Conservation (phyloP, 306 rosid species). For the Hylodesmum podocarpum region DNA sequence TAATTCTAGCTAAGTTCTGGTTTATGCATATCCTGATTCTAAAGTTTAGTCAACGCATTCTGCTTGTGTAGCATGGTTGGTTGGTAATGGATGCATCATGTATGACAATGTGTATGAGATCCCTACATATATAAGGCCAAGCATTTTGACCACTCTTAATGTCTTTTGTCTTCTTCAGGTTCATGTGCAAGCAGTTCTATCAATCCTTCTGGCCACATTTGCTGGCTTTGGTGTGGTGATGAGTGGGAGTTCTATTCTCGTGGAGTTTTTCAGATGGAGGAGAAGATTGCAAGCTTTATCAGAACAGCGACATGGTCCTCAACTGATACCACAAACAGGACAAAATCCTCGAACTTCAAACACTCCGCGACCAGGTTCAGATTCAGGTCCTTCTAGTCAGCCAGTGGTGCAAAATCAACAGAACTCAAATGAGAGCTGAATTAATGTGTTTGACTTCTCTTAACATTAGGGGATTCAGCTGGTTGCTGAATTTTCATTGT, state of each 20-base stretch:
- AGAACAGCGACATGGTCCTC: conserved; percentile 48
- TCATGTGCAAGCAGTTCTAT: conserved; percentile 77
- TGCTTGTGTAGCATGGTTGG: background rate
- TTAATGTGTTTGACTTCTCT: conserved; percentile 10
- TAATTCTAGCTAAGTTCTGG: conserved; percentile 14
- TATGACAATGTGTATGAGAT: background rate
- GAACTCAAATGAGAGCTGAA: conserved; percentile 36
- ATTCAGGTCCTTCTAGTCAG: conserved; percentile 27
- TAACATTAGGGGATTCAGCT: conserved; percentile 11
- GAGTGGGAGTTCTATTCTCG: conserved; percentile 85
- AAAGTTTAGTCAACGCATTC: background rate
- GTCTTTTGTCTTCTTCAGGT: conserved; percentile 47
- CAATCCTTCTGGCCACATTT: conserved; percentile 89
- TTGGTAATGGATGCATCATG: background rate
- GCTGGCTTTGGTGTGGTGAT: conserved; percentile 88
- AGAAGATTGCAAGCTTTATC: conserved; percentile 50
- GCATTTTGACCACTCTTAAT: background rate
- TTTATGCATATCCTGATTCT: conserved; percentile 16
- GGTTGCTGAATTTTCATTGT: conserved; percentile 20
- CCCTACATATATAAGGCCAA: background rate
- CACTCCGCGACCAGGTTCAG: conserved; percentile 5
- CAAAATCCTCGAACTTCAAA: conserved; percentile 35
- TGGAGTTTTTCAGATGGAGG: conserved; percentile 68
- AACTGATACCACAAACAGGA: conserved; percentile 29
- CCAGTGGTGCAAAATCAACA: conserved; percentile 30